Conservation (phyloP, 2,329 filamentous ascomycete species). For the Diaporthe velutina region DNA sequence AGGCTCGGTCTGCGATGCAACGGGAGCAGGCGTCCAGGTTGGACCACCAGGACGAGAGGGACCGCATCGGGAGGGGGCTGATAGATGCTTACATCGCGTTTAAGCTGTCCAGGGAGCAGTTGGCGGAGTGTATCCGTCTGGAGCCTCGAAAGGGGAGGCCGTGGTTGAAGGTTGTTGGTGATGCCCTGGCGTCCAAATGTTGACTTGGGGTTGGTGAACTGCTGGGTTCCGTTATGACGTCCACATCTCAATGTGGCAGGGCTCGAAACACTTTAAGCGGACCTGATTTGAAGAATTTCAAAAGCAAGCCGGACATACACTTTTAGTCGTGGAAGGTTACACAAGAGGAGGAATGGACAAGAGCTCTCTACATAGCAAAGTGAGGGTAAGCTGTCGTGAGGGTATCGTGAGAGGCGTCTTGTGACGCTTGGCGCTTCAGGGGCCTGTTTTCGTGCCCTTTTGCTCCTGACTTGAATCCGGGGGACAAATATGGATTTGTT, state of each 20-base stretch:
- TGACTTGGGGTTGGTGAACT: background rate
- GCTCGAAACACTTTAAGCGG: background rate
- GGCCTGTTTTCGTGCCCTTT: background rate
- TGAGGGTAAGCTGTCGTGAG: no score
- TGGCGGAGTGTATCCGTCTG: conserved; percentile 25
- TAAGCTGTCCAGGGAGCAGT: conserved; percentile 27
- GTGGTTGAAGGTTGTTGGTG: background rate
- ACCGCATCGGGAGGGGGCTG: conserved; percentile 29
- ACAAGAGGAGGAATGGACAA: background rate
- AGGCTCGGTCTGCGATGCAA: background rate
- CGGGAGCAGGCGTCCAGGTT: background rate
- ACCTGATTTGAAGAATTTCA: no score
- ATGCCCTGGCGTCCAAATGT: background rate
- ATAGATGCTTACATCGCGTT: conserved; percentile 36
- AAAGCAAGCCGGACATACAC: background rate
- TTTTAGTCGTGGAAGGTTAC: background rate
- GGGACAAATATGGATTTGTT: background rate
- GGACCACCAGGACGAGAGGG: background rate
- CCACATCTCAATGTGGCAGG: background rate
- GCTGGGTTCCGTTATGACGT: background rate
- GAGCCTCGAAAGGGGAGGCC: background rate
- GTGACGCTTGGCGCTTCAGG: background rate
- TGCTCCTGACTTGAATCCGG: background rate
- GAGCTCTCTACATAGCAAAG: background rate
- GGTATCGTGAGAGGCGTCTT: background rate